These are phyloP conservation scores for Sporothrix brunneoviolacea DNA, from an alignment of 2,329 filamentous ascomycete species.

Conservation along the genomic window DNA sequence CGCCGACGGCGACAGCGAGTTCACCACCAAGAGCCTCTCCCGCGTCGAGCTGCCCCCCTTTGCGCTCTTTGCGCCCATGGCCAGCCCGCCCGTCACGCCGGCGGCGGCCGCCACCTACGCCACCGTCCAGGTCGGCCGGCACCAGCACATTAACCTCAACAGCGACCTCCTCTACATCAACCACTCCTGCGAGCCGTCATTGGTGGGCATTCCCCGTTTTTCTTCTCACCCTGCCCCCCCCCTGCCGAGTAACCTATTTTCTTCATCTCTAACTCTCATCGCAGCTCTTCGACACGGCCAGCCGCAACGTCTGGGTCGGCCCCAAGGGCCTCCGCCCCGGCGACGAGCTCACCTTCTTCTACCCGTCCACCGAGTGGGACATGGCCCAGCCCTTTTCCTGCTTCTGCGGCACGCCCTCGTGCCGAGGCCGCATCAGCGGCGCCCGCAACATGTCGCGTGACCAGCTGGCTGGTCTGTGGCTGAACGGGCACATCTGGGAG, in stretches of 20 bases:
- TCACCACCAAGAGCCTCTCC: conserved; percentile 55
- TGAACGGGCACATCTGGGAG: conserved; percentile 55
- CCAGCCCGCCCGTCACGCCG: conserved; percentile 55
- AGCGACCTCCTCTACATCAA: conserved; percentile 62
- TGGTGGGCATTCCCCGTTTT: conserved; percentile 40
- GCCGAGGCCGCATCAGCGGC: conserved; percentile 56
- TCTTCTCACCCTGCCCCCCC: neutral
- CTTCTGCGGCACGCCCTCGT: conserved; percentile 50
- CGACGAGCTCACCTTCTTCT: conserved; percentile 65
- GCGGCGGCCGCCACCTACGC: conserved; percentile 53
- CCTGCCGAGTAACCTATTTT: too few relatives aligned
- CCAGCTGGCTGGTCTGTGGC: conserved; percentile 52
- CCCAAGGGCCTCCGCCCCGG: conserved; percentile 47
- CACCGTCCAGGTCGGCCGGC: conserved; percentile 53
- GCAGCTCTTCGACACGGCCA: conserved; percentile 55
- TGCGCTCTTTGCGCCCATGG: conserved; percentile 59
- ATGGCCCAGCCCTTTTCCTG: conserved; percentile 69
- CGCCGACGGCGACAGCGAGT: conserved; percentile 44
- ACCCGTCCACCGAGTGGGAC: conserved; percentile 66
- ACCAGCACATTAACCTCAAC: conserved; percentile 56
- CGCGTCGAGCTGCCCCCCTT: conserved; percentile 51
- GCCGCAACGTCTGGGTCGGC: conserved; percentile 51
- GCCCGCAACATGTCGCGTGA: conserved; percentile 51
- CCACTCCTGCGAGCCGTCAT: conserved; percentile 59
- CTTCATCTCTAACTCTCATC: too few relatives aligned